A percentile compares a stretch with the other conserved stretches of the same genome.
Evolutionary conservation across 1,139 yeast species (phyloP).

Genomic region (Pichia inconspicua): DNA sequence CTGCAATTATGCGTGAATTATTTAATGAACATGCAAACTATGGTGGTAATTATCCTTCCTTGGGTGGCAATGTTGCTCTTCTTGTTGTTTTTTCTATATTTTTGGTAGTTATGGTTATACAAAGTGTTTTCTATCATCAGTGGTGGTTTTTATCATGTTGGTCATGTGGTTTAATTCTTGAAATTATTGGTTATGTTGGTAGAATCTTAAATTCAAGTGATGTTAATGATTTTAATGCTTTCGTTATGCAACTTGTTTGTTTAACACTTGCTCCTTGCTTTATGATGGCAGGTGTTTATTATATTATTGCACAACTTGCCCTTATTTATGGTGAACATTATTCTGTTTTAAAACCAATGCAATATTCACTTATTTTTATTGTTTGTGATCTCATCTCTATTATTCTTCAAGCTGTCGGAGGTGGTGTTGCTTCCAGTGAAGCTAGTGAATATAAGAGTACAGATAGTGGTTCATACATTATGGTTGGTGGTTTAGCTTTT

Average conservation of each 20-base stretch:
- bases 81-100: constrained; percentile 41
- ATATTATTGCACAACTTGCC: constrained; percentile 63
- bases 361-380: constrained; percentile 54
- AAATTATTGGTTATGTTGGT: constrained; percentile 65
- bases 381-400: constrained; percentile 39
- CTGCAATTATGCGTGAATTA: constrained; percentile 25
- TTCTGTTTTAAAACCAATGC: constrained; percentile 64
- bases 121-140: constrained; percentile 45
- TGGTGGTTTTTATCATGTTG: constrained; percentile 71
- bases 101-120: constrained; percentile 32
- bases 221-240: constrained; percentile 36
- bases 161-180: constrained; percentile 53
- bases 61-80: constrained; percentile 44
- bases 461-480: constrained; percentile 57
- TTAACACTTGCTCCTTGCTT: constrained; percentile 84
- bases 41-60: constrained; percentile 37
- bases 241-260: constrained; percentile 58
- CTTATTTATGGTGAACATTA: constrained; percentile 59
- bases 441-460: constrained; percentile 31
- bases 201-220: constrained; percentile 40
- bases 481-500: constrained; percentile 75
- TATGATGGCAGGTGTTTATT: constrained; percentile 82
- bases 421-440: constrained; percentile 64
- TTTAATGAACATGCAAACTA: constrained; percentile 26
- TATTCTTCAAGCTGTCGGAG: constrained; percentile 74